Conservation (phyloP, 176 grass and related monocot genomes). For the Lolium multiflorum region DNA sequence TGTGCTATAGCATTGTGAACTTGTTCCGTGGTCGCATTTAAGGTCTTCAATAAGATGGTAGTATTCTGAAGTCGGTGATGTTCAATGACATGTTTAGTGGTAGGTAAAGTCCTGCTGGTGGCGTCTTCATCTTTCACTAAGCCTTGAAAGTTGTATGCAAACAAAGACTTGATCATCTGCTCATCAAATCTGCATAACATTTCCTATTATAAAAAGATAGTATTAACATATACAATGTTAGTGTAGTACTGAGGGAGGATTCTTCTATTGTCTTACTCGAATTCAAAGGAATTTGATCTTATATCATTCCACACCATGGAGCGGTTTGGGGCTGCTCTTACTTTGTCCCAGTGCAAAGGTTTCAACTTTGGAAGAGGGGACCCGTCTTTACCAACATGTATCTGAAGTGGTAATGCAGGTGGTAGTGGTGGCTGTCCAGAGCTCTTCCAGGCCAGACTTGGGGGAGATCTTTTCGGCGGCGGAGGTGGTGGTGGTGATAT, state of each 20-base stretch:
- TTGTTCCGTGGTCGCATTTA: slow-evolving; percentile 74
- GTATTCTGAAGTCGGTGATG: slow-evolving; percentile 89
- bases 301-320: slow-evolving; percentile 95
- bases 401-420: slow-evolving; percentile 52
- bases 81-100: slow-evolving; percentile 80
- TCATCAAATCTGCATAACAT: slow-evolving; percentile 78
- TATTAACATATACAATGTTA: slow-evolving; percentile 4
- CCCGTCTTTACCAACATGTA: slow-evolving; percentile 52
- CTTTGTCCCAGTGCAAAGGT: slow-evolving; percentile 95
- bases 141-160: slow-evolving; percentile 82
- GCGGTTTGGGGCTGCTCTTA: slow-evolving; percentile 75
- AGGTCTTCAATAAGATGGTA: slow-evolving; percentile 87
- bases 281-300: slow-evolving; percentile 88
- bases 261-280: slow-evolving; percentile 46
- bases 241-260: slow-evolving; percentile 11
- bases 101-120: slow-evolving; percentile 56
- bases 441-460: slow-evolving; percentile 47
- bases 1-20: slow-evolving; percentile 62
- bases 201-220: slow-evolving; percentile 36
- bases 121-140: slow-evolving; percentile 56
- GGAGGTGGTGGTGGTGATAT: slow-evolving; percentile 62
- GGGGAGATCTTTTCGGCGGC: slow-evolving; percentile 25
- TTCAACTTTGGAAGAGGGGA: slow-evolving; percentile 78
- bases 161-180: slow-evolving; percentile 83
- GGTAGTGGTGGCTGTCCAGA: slow-evolving; percentile 40